These are phyloP conservation scores for Barnettozyma botsteinii DNA, from an alignment of 805 yeast species.

Conservation along the genomic window DNA sequence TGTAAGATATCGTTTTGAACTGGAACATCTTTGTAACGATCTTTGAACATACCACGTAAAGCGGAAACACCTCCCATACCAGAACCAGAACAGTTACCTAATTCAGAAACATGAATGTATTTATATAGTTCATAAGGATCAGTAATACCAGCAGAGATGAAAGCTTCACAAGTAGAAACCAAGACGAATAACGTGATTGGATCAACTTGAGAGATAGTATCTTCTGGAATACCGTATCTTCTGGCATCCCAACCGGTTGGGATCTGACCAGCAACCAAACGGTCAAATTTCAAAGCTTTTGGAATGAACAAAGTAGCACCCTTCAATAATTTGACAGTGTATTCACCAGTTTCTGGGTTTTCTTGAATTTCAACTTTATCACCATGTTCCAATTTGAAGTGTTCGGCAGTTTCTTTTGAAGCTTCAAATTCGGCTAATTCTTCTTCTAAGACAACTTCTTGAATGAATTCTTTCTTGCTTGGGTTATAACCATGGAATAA, in stretches of 20 bases:
- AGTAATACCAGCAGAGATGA: constrained; percentile 88
- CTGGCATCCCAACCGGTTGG: constrained; percentile 99
- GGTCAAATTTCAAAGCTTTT: constrained; percentile 62
- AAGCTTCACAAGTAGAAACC: constrained; percentile 93
- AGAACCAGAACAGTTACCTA: constrained; percentile 99
- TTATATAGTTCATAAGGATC: constrained; percentile 98
- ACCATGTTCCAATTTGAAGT: constrained; percentile 90
- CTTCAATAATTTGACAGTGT: constrained; percentile 81
- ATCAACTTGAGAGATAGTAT: constrained; percentile 89
- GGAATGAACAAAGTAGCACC: constrained; percentile 92
- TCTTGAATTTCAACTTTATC: constrained; percentile 90
- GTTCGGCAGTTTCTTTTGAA: constrained; percentile 91
- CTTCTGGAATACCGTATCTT: constrained; percentile 92
- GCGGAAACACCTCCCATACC: constrained; percentile 99
- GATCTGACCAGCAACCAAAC: constrained; percentile 73
- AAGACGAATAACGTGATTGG: constrained; percentile 89
- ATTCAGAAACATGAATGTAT: constrained; percentile 96
- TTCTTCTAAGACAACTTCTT: constrained; percentile 94
- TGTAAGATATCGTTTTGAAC: constrained; percentile 96
- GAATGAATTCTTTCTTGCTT: constrained; percentile 84
- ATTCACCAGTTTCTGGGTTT: constrained; percentile 85
- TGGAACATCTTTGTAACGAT: constrained; percentile 86
- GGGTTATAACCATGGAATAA: constrained; percentile 93
- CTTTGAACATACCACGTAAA: constrained; percentile 94
- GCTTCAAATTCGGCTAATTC: constrained; percentile 95